Evolutionary conservation across 2,329 filamentous ascomycete genomes (phyloP).

Genomic region (Remersonia thermophila): DNA sequence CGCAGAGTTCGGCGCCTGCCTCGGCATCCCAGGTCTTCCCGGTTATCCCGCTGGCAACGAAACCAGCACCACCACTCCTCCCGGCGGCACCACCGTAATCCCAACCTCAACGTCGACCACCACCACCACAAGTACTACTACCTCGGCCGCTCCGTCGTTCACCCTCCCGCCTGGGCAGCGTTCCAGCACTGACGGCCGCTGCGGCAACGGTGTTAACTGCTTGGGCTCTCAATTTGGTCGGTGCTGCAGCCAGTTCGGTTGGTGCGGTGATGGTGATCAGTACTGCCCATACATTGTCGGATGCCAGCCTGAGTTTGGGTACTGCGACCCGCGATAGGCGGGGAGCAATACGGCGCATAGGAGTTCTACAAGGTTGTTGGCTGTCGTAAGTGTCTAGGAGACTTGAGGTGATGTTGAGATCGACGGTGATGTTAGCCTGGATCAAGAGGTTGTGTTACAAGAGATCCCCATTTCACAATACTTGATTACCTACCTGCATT

Average conservation of each 20-base stretch:
- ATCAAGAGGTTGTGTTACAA: too few relatives aligned
- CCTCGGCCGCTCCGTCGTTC: constrained; percentile 6
- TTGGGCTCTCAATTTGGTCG: constrained; percentile 14
- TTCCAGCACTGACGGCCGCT: constrained; percentile 17
- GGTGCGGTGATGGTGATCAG: constrained; percentile 19
- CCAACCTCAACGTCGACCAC: constrained; percentile 4
- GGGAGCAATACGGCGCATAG: too few relatives aligned
- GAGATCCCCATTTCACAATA: too few relatives aligned
- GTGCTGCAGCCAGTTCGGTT: constrained; percentile 21
- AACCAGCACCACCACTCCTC: constrained; percentile 3
- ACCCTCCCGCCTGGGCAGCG: constrained; percentile 13
- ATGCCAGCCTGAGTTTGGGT: constrained; percentile 20
- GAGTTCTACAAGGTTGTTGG: too few relatives aligned
- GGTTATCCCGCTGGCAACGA: constrained; percentile 5
- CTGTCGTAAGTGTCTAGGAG: too few relatives aligned
- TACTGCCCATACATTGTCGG: constrained; percentile 19
- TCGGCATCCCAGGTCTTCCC: constrained; percentile 10
- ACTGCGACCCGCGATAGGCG: constrained; percentile 14
- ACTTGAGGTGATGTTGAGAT: too few relatives aligned
- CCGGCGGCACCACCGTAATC: constrained; percentile 1
- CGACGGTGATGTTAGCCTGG: too few relatives aligned
- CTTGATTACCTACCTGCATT: too few relatives aligned
- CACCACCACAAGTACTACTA: constrained; percentile 1
- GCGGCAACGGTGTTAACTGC: constrained; percentile 16
- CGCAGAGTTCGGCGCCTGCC: constrained; percentile 15